Evolutionary conservation across 805 yeast species (phyloP).

Genomic region (Lipomyces chichibuensis): DNA sequence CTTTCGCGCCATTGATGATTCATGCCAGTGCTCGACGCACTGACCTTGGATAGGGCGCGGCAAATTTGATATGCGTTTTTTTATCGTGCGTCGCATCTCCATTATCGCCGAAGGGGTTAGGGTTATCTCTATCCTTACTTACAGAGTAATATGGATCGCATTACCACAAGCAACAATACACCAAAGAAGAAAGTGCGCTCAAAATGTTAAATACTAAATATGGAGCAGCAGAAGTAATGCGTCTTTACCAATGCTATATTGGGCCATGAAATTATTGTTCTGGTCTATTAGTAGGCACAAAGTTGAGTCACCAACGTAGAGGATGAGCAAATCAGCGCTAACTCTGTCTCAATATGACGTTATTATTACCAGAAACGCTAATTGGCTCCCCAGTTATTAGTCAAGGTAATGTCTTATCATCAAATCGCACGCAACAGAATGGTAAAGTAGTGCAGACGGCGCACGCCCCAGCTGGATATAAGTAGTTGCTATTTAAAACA

Average conservation of each 20-base stretch:
- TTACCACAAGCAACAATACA: too few species aligned
- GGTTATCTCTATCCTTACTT: background rate
- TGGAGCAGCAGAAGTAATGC: background rate
- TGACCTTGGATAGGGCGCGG: background rate
- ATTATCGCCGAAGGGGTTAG: background rate
- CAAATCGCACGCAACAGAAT: too few species aligned
- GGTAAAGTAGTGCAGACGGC: too few species aligned
- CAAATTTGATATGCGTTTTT: background rate
- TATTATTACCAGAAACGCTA: background rate
- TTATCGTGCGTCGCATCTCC: background rate
- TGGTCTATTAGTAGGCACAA: too few species aligned
- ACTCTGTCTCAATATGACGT: background rate
- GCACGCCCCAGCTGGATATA: background rate
- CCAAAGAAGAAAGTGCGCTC: too few species aligned
- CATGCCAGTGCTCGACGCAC: background rate
- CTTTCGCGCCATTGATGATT: background rate
- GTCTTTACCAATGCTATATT: too few species aligned
- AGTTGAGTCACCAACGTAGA: too few species aligned
- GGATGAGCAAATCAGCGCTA: background rate
- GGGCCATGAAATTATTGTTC: too few species aligned
- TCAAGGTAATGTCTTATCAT: too few species aligned
- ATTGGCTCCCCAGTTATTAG: background rate
- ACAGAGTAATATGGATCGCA: too few species aligned
- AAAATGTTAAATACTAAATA: too few species aligned
- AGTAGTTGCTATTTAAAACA: background rate